Base-by-base conservation (phyloP, 345 rosid genomes). In the Garcia nutans region DNA sequence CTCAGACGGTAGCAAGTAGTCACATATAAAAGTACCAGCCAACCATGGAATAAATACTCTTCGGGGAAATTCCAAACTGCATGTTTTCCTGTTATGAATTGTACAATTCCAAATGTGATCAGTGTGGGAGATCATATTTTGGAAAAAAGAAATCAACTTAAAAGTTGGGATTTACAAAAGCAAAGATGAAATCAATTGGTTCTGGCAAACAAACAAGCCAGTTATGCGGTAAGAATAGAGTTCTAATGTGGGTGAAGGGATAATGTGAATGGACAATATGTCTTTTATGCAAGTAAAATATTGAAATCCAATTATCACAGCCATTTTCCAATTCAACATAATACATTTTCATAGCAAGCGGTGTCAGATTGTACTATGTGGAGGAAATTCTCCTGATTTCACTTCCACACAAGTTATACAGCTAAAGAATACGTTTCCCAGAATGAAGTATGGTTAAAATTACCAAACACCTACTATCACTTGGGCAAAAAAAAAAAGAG, bases 31-130 rank as follows among this genome's bases (percentile, higher is more conserved):
- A 17, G 82, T 84, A 49, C 83, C 89, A 1, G 75, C 86, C 82
- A 93, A 75, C 99, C 97, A 95, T 13, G 94, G 97, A 67, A 90
- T 84, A 76, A 95, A 89, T 72, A 95, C 93, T 86, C 97, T 89
- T 70, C 86, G 87, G 23, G 97, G 97, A 80, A 95, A 86, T 66
- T 84, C 70, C 71, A 93, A 87, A 78, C 79, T 45, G 71, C 85
- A 85, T 6, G 88, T 71, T 81, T 88, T 81, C 91, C 99, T 95
- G 89, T 78, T 81, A 73, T 41, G 55, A 71, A 70, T 78, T 76
- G 79, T 65, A 49, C 50, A 73, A 24, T 31, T 23, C 17, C 58
- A 72, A 45, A 56, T 15, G 8, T 10, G 24, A 66, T 23, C 45
- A 52, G 70, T 37, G 26, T 33, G 6, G 22, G 60, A 12, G 10